Evolutionary conservation across 2,329 filamentous ascomycete genomes (phyloP), one percentile per base, ranked within the genome.

Genomic region (Chrysoporthe austroafricana): DNA sequence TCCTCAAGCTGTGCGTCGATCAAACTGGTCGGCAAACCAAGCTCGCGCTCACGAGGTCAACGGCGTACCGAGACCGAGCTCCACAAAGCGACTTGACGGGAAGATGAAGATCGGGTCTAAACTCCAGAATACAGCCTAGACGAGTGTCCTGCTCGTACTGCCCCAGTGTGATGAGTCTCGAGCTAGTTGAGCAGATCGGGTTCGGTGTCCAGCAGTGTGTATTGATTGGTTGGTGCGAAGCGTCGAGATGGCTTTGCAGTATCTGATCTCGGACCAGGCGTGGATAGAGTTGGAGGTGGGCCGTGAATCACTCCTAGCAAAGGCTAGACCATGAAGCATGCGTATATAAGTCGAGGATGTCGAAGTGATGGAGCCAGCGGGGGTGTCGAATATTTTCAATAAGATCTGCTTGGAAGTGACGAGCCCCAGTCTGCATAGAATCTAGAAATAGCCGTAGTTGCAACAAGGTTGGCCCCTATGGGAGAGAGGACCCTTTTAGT

Each of bases 351-450:
- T 69, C 54, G 64, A 76, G 70, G 73, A 73, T 73, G 75, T 77
- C 74, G 75, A 77, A 76, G 46, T 71, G 75, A 78, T 77, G 72
- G 66, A 74, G 75, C 71, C 76, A 72, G 80, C 78, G 26, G 79
- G 80, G 79, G 42, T 77, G 78, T 74, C 75, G 76, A 77, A 76
- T 77, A 76, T 76, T 77, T 72, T 69, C 75, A 69, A 64, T 54
- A 58, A 78, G 77, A 72, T 75, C 70, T 72, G 76, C 74, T 75
- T 77, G 75, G 76, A 75, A 77, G 74, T 74, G 79, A 76, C 74
- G 76, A 78, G 74, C 64, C 73, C 77, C 76, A 75, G 80, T 78
- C 78, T 79, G 78, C 80, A 80, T 79, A 77, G 75, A 76, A 74
- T 72, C 79, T 76, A 76, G 75, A 76, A 77, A 74, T 78, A 77